Percentiles rank a stretch among this genome's conserved stretches.
Evolutionary conservation across 2,329 filamentous ascomycete species (phyloP).

Genomic region (Aspergillus carbonarius): DNA sequence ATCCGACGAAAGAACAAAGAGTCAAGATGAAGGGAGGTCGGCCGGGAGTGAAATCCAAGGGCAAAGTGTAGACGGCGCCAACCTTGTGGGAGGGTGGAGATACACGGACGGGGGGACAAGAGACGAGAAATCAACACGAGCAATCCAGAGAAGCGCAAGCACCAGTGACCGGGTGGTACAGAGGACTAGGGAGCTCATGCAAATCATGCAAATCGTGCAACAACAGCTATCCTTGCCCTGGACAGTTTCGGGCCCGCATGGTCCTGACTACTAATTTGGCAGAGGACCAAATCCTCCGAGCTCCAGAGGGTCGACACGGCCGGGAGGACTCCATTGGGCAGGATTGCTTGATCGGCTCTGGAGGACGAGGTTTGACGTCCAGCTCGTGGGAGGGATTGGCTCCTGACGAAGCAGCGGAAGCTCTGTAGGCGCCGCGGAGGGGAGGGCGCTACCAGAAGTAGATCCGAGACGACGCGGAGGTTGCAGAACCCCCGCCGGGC

Average conservation of each 20-base stretch:
- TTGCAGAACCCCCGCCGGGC: not conserved
- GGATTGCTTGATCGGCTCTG: constrained; percentile 7
- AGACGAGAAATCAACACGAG: not conserved
- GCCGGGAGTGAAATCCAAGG: not conserved
- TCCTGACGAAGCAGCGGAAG: constrained; percentile 1
- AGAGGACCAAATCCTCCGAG: constrained; percentile 16
- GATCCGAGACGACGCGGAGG: not conserved
- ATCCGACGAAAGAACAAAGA: not conserved
- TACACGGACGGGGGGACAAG: not conserved
- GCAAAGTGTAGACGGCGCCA: not conserved
- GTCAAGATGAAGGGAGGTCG: not conserved
- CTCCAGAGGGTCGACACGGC: not conserved
- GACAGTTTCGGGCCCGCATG: constrained; percentile 3
- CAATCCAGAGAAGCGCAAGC: not conserved
- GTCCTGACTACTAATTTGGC: constrained; percentile 8
- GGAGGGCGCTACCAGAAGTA: constrained; percentile 11
- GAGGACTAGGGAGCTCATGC: not conserved
- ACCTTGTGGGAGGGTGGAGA: not conserved
- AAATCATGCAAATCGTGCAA: not conserved
- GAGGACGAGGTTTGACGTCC: constrained; percentile 6
- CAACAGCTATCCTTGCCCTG: constrained; percentile 4
- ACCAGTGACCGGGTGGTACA: not conserved
- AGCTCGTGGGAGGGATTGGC: constrained; percentile 16
- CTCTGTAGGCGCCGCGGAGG: constrained; percentile 20
- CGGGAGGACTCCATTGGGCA: constrained; percentile 13